phyloP scores from a whole-genome alignment of 2,329 filamentous ascomycete species.

The Beauveria sp. region DNA sequence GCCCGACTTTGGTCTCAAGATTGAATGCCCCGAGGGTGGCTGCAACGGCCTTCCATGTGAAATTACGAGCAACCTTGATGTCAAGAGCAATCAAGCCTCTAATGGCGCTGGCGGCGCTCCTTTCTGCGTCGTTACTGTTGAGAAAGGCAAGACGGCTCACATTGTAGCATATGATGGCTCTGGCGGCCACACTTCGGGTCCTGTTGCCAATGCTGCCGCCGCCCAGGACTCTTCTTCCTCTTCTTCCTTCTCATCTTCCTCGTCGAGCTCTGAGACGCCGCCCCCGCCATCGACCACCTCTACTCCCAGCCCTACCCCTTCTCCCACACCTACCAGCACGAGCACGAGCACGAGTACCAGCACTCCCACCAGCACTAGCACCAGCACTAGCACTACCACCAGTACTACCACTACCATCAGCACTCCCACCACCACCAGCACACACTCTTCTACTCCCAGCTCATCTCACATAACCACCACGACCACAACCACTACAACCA shows the following conservation, averaged over 20 bases:
- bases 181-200: conserved; percentile 13
- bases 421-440: conserved; percentile 1
- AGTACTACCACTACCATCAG: conserved; percentile 12
- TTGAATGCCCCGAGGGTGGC: conserved; percentile 56
- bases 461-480: background rate
- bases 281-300: conserved; percentile 18
- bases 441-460: too few relatives aligned
- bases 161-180: conserved; percentile 51
- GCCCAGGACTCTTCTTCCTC: conserved; percentile 15
- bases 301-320: conserved; percentile 20
- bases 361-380: background rate
- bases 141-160: conserved; percentile 56
- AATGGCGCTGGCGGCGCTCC: conserved; percentile 58
- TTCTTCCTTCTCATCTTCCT: background rate
- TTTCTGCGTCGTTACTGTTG: conserved; percentile 72
- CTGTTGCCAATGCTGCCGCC: conserved; percentile 12
- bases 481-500: conserved; percentile 13
- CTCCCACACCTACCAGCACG: conserved; percentile 17
- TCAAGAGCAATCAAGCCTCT: conserved; percentile 46
- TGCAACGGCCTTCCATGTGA: conserved; percentile 71
- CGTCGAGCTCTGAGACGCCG: conserved; percentile 13
- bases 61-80: conserved; percentile 58
- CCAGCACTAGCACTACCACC: conserved; percentile 4
- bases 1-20: conserved; percentile 60
- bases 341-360: conserved; percentile 7